Evolutionary conservation across 169 alveolate genomes (phyloP).

Genomic region (Hepatocystis sp.): DNA sequence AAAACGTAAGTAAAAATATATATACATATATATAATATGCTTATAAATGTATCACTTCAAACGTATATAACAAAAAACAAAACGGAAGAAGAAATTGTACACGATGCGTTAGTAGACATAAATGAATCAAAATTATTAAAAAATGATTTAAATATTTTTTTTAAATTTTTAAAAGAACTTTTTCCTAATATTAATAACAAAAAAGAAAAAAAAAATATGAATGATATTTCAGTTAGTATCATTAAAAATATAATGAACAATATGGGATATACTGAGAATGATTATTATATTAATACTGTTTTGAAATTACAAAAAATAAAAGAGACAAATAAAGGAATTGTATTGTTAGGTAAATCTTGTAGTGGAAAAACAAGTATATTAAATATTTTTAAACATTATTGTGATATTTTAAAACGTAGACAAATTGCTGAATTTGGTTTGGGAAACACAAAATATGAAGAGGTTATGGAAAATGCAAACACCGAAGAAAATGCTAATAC

Average conservation of each 20-base stretch:
- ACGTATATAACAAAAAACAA: constrained; percentile 1
- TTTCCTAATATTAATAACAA: constrained; percentile 54
- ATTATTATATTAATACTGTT: constrained; percentile 59
- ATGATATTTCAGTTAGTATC: constrained; percentile 40
- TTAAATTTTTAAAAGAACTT: constrained; percentile 52
- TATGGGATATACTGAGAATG: constrained; percentile 73
- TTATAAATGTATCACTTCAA: background rate
- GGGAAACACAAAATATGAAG: background rate
- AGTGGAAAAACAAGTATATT: constrained; percentile 72
- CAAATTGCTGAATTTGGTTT: background rate
- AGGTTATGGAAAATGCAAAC: constrained; percentile 1
- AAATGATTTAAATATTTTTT: constrained; percentile 66
- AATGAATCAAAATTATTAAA: constrained; percentile 65
- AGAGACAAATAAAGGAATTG: constrained; percentile 73
- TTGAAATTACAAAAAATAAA: constrained; percentile 67
- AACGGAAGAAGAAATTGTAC: constrained; percentile 69
- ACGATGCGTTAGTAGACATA: constrained; percentile 64
- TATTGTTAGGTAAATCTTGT: constrained; percentile 66
- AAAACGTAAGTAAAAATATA: too few relatives aligned
- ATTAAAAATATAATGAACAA: constrained; percentile 62
- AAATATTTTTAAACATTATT: constrained; percentile 58
- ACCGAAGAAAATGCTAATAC: background rate
- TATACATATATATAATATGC: too few relatives aligned
- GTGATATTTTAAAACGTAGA: constrained; percentile 9
- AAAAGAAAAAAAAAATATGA: constrained; percentile 26